Percentiles rank a stretch among this genome's conserved stretches.
phyloP scores from a whole-genome alignment of 2,329 filamentous ascomycete genomes.

The Pseudogymnoascus sp. region DNA sequence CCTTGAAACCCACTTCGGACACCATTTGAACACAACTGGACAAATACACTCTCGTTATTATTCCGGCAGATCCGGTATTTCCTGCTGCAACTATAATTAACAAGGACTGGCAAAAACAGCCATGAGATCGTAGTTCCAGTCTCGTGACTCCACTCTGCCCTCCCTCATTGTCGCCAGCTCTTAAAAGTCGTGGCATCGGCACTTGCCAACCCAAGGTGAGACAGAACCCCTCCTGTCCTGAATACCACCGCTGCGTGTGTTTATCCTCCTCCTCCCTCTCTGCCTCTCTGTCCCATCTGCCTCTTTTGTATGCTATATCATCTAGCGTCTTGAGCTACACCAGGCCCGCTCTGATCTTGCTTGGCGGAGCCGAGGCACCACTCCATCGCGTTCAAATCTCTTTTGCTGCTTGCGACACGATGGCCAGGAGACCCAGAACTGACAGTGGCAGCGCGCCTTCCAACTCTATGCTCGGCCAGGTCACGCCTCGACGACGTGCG shows the following conservation, averaged over 20 bases:
- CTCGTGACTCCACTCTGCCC: slow-evolving; percentile 4
- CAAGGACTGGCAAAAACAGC: slow-evolving; percentile 1
- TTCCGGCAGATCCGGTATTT: slow-evolving; percentile 5
- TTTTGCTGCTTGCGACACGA: slow-evolving; percentile 16
- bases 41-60: slow-evolving; percentile 6
- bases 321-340: neutral
- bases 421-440: slow-evolving; percentile 29
- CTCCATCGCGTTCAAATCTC: neutral
- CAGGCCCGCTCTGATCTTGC: slow-evolving; percentile 7
- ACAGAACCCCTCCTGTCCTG: slow-evolving; percentile 6
- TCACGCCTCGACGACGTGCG: slow-evolving; percentile 36
- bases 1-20: neutral
- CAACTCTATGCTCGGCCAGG: slow-evolving; percentile 34
- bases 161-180: neutral
- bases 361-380: slow-evolving; percentile 3
- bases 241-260: slow-evolving; percentile 1
- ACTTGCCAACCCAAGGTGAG: slow-evolving; percentile 7
- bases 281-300: neutral
- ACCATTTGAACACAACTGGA: neutral
- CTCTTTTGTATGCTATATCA: slow-evolving; percentile 1
- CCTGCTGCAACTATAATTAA: slow-evolving; percentile 8
- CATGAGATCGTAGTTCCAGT: slow-evolving; percentile 3
- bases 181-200: slow-evolving; percentile 8
- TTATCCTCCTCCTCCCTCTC: neutral
- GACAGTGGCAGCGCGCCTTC: slow-evolving; percentile 28